These are phyloP conservation scores for Suhomyces kunorum DNA, from an alignment of 1,139 yeast genomes.

Conservation along the genomic window DNA sequence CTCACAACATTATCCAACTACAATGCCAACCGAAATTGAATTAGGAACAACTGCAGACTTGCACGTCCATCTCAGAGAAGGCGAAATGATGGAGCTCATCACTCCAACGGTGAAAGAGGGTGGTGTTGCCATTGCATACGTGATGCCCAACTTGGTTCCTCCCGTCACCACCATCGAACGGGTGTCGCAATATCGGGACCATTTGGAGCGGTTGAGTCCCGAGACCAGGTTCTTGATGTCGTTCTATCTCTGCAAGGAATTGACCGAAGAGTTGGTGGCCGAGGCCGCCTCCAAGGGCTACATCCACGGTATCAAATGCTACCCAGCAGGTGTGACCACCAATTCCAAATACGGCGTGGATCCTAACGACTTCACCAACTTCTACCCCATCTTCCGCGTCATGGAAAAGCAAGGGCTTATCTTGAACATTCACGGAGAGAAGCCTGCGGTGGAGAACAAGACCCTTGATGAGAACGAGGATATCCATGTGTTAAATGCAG, in stretches of 20 bases:
- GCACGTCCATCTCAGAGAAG: conserved; percentile 96
- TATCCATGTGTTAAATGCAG: conserved; percentile 91
- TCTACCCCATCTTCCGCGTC: conserved; percentile 85
- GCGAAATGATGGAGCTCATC: conserved; percentile 85
- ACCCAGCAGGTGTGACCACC: conserved; percentile 98
- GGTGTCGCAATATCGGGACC: conserved; percentile 67
- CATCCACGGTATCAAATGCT: conserved; percentile 86
- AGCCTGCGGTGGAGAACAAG: conserved; percentile 54
- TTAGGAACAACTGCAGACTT: conserved; percentile 90
- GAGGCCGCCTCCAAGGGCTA: conserved; percentile 74
- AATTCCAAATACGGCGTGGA: conserved; percentile 92
- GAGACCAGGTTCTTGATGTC: conserved; percentile 89
- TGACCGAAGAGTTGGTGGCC: conserved; percentile 82
- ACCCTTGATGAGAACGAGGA: conserved; percentile 36
- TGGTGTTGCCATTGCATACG: conserved; percentile 85
- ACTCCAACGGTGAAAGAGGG: conserved; percentile 90
- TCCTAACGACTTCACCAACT: conserved; percentile 83
- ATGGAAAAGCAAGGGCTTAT: conserved; percentile 79
- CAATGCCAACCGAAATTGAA: conserved; percentile 38
- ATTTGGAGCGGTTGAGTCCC: conserved; percentile 70
- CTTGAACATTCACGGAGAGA: conserved; percentile 92
- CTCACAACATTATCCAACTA: not conserved
- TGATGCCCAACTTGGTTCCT: conserved; percentile 96
- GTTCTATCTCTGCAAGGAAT: conserved; percentile 71
- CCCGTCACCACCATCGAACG: conserved; percentile 82